These are phyloP conservation scores for Ophiostoma ips DNA, from an alignment of 2,329 filamentous ascomycete genomes.

Conservation along the genomic window DNA sequence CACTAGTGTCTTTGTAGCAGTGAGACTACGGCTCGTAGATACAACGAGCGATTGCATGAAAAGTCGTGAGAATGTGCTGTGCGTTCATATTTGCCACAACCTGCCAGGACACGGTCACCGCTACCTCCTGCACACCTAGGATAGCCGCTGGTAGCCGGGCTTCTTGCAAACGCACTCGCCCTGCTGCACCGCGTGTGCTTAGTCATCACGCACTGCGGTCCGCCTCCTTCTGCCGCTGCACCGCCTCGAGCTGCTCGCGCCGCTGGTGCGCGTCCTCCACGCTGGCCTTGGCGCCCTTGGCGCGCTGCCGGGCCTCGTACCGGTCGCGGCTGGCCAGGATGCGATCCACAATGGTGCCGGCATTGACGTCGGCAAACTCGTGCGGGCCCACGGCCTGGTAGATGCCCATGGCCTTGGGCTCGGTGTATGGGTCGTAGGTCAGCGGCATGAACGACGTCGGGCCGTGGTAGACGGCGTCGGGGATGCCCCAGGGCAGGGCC, in stretches of 20 bases:
- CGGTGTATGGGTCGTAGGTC: conserved; percentile 68
- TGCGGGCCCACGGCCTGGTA: conserved; percentile 68
- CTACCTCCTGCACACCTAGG: too few species aligned
- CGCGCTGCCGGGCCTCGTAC: conserved; percentile 83
- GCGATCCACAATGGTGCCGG: conserved; percentile 76
- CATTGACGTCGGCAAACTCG: conserved; percentile 75
- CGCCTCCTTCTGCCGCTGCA: conserved; percentile 27
- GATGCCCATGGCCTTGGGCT: conserved; percentile 68
- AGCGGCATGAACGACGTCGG: conserved; percentile 79
- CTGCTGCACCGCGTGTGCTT: too few species aligned
- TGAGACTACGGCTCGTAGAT: too few species aligned
- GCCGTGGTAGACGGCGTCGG: conserved; percentile 85
- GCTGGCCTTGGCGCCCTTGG: conserved; percentile 76
- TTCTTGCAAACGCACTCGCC: too few species aligned
- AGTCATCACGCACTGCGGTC: neutral
- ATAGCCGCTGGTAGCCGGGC: too few species aligned
- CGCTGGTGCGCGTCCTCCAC: conserved; percentile 53
- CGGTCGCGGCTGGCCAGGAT: conserved; percentile 77
- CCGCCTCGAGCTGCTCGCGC: conserved; percentile 48
- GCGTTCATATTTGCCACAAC: too few species aligned
- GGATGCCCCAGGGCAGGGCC: conserved; percentile 57
- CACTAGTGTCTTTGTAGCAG: too few species aligned
- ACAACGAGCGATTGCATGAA: too few species aligned
- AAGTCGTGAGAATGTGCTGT: too few species aligned
- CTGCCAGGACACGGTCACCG: too few species aligned